Base-by-base conservation (phyloP, 2,329 filamentous ascomycete species). In the Aspergillus ochraceus region DNA sequence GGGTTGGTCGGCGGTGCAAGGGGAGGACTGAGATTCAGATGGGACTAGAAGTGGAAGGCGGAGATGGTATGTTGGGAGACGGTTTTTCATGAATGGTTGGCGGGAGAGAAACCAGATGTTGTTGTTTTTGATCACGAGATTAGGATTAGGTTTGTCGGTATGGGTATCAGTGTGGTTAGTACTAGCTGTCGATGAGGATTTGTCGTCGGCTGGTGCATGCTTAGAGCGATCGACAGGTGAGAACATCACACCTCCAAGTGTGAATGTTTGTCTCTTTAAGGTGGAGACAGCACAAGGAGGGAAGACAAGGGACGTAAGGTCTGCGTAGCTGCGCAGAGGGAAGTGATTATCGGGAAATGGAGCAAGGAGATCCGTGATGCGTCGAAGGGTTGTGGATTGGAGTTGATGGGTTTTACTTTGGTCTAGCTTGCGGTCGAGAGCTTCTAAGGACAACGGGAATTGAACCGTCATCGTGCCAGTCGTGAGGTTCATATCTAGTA, bases 221-320 rank as follows among this genome's bases (percentile, higher is more conserved):
- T 42, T 8, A n/a, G 14, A 5, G 56, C 52, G 57, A 57, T 29
- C 36, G 6, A 80, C 60, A 8, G 79, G 82, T 8, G 77, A 68
- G 61, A 83, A 81, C 66, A 81, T 75, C 3, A 84, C 78, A 26
- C 80, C 79, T 19, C 79, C 80, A 17, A 84, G 69, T 2, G 75
- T 80, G 63, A 83, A 84, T 1, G 72, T 83, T 80, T 68, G 62
- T 47, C 45, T 14, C 30, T 29, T 29, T 12, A 12, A 22, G 26
- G 11, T n/a, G 49, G 20, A 50, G 58, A 36, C 51, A 26, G 19
- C 45, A 57, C 2, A 45, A 8, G 49, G 22, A 0, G 76, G 74
- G 63, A 83, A 85, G 3, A 85, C 66, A 3, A 66, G 68, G 3
- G 69, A 64, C 0, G 79, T 71, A 14, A 79, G 76, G 2, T 65